A percentile compares a stretch with the other conserved stretches of the same genome.
phyloP scores from a whole-genome alignment of 1,139 yeast species.

The Scheffersomyces insectosa region DNA sequence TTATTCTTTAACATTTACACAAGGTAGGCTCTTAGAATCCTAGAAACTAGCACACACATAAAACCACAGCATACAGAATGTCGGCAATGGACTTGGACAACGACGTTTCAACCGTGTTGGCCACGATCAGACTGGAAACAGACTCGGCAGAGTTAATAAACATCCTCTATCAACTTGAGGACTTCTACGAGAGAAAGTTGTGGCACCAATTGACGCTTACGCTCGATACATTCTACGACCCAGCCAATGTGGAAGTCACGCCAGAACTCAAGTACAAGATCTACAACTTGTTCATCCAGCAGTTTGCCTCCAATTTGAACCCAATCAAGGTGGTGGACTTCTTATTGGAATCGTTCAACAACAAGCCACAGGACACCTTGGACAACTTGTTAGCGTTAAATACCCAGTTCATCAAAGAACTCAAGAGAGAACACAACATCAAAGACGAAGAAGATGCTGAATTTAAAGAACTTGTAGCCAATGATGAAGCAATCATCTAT shows the following conservation, averaged over 20 bases:
- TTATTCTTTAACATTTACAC: too few relatives aligned
- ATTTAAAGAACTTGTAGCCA: conserved; percentile 37
- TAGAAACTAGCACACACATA: too few relatives aligned
- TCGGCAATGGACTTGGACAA: conserved; percentile 41
- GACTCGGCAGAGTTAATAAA: conserved; percentile 65
- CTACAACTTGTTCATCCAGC: conserved; percentile 68
- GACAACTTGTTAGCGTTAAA: conserved; percentile 56
- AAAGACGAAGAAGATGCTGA: conserved; percentile 28
- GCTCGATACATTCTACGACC: conserved; percentile 59
- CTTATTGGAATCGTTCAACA: conserved; percentile 52
- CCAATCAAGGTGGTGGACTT: conserved; percentile 78
- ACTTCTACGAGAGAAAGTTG: conserved; percentile 79
- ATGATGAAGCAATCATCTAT: conserved; percentile 52
- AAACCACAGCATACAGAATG: conserved; percentile 4
- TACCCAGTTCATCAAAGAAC: conserved; percentile 43
- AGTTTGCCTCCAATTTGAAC: conserved; percentile 71
- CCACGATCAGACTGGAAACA: conserved; percentile 67
- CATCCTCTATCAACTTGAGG: conserved; percentile 76
- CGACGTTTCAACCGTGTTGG: conserved; percentile 63
- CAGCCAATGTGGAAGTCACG: conserved; percentile 20
- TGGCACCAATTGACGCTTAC: conserved; percentile 77
- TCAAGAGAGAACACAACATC: conserved; percentile 25
- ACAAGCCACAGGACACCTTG: conserved; percentile 52
- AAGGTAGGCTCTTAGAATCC: too few relatives aligned
- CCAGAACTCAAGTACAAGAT: conserved; percentile 57